Base-by-base conservation (phyloP, 2,329 filamentous ascomycete genomes). In the Monilinia fructigena region DNA sequence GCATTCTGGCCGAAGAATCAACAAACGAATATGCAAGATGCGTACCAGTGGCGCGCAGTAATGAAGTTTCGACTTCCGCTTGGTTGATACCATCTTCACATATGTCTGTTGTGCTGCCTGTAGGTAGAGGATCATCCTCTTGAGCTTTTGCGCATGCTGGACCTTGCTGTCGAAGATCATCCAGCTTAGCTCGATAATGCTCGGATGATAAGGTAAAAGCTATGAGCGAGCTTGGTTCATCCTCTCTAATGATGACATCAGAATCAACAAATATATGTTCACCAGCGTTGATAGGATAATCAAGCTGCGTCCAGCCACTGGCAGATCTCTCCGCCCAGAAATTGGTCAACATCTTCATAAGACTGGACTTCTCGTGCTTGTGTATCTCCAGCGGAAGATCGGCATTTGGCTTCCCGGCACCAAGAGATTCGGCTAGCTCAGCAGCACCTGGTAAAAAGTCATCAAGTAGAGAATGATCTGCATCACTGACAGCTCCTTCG, bases 261-360 rank as follows among this genome's bases (percentile, higher is more conserved):
- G 93, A 96, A 78, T 99, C 93, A 64, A 93, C 91, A 79, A 98
- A 98, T 58, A 99, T 93, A 77, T 99, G 95, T 76, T 99, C 95
- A 20, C 89, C 91, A 55, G 89, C 82, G 70, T 86, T 90, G 69
- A 98, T 85, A 3, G 96, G 96, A 74, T 99, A 99, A 65, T 99
- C 95, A 26, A 99, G 84, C 28, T 90, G 86, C 7, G 90, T 85
- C 95, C 95, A 99, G 48, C 94, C 93, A 77, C 93, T 97, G 31
- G 96, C 92, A 58, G 95, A 98, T 63, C 95, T 87, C 78, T 99
- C 96, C 2, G 95, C 96, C 95, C 95, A 99, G 78, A 99, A 99
- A 74, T 94, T 97, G 20, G 93, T 95, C 55, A 99, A 83, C 81
- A 97, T 93, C 76, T 96, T 97, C 86, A 99, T 90, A 70, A 98